Conservation (phyloP, 2,329 filamentous ascomycete species). For the Cercospora sesami region DNA sequence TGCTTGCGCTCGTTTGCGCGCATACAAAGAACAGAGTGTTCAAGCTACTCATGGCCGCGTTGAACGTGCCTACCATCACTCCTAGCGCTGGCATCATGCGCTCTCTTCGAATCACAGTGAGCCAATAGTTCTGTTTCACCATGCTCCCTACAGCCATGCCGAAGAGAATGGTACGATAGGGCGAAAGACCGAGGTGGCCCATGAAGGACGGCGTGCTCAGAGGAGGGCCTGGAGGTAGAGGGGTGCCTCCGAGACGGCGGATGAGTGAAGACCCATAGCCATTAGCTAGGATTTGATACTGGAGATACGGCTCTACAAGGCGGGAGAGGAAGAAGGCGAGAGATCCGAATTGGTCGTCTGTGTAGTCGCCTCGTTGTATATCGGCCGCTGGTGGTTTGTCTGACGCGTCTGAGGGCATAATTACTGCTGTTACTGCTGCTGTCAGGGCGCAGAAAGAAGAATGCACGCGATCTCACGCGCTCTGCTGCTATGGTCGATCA, state of each 20-base stretch:
- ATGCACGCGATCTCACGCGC: not conserved
- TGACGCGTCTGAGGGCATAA: not conserved
- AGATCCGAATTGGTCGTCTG: slow-evolving; percentile 43
- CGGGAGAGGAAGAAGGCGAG: slow-evolving; percentile 50
- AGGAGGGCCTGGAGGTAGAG: slow-evolving; percentile 46
- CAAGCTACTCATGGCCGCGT: slow-evolving; percentile 56
- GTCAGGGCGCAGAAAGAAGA: not conserved
- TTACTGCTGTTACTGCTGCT: not conserved
- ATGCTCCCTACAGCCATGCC: slow-evolving; percentile 55
- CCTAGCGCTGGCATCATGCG: slow-evolving; percentile 51
- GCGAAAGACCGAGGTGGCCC: slow-evolving; percentile 49
- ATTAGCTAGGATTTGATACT: slow-evolving; percentile 52
- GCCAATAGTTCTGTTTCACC: slow-evolving; percentile 60
- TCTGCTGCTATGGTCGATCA: not conserved
- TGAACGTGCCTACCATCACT: slow-evolving; percentile 51
- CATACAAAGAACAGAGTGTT: slow-evolving; percentile 58
- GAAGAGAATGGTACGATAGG: slow-evolving; percentile 54
- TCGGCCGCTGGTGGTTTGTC: not conserved
- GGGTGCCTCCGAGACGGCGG: slow-evolving; percentile 47
- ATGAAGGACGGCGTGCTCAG: slow-evolving; percentile 45
- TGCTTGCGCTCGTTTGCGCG: slow-evolving; percentile 50
- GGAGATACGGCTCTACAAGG: slow-evolving; percentile 49
- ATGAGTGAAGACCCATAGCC: slow-evolving; percentile 48
- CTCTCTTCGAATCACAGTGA: slow-evolving; percentile 51
- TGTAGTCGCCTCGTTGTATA: slow-evolving; percentile 45